Percentiles rank a stretch among this genome's conserved stretches.
phyloP scores from a whole-genome alignment of 1,284 basidiomycete species.

The Malassezia dermatis region DNA sequence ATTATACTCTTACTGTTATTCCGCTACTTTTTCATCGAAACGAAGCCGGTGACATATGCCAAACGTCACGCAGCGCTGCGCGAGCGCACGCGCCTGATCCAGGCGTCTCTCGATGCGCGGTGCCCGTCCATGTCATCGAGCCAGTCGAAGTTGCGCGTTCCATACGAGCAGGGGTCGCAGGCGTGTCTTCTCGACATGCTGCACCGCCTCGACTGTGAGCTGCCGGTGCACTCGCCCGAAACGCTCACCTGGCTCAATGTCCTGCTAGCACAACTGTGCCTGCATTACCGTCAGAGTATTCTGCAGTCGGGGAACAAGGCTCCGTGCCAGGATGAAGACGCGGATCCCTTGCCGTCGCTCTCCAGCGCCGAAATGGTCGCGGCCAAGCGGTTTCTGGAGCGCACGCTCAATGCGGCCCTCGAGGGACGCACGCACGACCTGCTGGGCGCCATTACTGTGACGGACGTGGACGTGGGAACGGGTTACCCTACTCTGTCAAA shows the following conservation, averaged over 20 bases:
- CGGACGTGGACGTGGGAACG: constrained; percentile 53
- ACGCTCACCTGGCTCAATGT: constrained; percentile 56
- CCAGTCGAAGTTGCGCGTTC: constrained; percentile 20
- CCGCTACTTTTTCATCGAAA: constrained; percentile 55
- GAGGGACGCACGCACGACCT: constrained; percentile 5
- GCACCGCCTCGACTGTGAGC: constrained; percentile 52
- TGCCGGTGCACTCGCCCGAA: constrained; percentile 53
- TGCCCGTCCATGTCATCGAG: not conserved
- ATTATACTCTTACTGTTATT: constrained; percentile 38
- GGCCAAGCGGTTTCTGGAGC: constrained; percentile 32
- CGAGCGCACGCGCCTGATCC: constrained; percentile 3
- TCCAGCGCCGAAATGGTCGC: constrained; percentile 3
- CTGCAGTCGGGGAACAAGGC: not conserved
- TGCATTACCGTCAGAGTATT: constrained; percentile 40
- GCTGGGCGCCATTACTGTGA: constrained; percentile 53
- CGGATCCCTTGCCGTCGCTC: constrained; percentile 3
- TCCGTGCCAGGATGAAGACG: not conserved
- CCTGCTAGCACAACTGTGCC: constrained; percentile 52
- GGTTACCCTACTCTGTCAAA: constrained; percentile 53
- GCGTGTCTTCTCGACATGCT: constrained; percentile 49
- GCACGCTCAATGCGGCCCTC: constrained; percentile 30
- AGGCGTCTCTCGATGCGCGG: constrained; percentile 13
- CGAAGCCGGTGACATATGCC: constrained; percentile 29
- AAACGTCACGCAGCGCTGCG: constrained; percentile 19
- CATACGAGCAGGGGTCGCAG: constrained; percentile 34